phyloP scores from a whole-genome alignment of 2,329 filamentous ascomycete genomes.

The Ceratocystis diversiconidia region DNA sequence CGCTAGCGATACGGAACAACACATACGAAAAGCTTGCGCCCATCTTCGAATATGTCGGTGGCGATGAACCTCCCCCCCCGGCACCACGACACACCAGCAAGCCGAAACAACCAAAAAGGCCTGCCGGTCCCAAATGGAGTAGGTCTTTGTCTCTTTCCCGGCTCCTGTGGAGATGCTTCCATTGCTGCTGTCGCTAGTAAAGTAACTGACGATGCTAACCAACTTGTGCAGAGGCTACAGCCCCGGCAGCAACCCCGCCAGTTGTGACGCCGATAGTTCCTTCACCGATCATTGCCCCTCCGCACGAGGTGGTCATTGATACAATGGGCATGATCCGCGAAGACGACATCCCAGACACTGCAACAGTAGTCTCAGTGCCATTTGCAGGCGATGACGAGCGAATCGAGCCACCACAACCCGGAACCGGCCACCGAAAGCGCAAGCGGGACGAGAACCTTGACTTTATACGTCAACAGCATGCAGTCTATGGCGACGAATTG shows the following conservation, averaged over 20 bases:
- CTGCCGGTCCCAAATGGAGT: conserved; percentile 47
- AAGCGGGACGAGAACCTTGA: conserved; percentile 52
- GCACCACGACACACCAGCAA: conserved; percentile 87
- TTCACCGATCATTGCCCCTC: conserved; percentile 10
- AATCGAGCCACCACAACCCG: conserved; percentile 41
- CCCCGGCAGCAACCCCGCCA: conserved; percentile 24
- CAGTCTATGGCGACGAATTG: conserved; percentile 81
- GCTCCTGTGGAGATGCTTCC: neutral
- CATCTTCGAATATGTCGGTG: conserved; percentile 81
- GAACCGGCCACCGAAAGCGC: conserved; percentile 43
- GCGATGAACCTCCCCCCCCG: conserved; percentile 76
- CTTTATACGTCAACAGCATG: conserved; percentile 66
- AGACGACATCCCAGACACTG: conserved; percentile 70
- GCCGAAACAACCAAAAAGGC: conserved; percentile 60
- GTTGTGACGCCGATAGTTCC: neutral
- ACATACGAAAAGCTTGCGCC: conserved; percentile 67
- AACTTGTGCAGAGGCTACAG: neutral
- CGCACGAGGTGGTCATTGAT: conserved; percentile 17
- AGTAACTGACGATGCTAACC: neutral
- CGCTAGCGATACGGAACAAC: conserved; percentile 74
- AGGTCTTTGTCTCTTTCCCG: neutral
- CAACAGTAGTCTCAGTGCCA: conserved; percentile 69
- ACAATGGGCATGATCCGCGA: conserved; percentile 34
- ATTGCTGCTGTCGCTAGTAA: neutral
- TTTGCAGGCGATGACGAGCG: conserved; percentile 75